Conservation (phyloP, 2,329 filamentous ascomycete genomes). For the Stemphylium beticola region DNA sequence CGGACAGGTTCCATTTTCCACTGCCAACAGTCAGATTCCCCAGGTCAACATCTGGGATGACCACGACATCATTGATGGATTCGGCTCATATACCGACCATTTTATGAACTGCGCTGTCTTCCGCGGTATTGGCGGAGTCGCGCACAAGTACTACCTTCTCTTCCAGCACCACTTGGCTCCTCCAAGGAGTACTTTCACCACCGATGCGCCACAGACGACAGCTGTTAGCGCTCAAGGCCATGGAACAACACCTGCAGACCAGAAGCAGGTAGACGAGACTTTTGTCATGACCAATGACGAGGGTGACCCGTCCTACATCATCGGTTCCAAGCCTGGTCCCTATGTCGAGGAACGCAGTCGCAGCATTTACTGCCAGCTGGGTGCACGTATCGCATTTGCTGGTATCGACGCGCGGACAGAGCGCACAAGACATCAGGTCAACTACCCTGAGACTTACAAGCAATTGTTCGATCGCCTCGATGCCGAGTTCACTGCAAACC, state of each 20-base stretch:
- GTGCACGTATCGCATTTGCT: slow-evolving; percentile 68
- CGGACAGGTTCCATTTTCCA: slow-evolving; percentile 67
- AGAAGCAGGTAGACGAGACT: slow-evolving; percentile 73
- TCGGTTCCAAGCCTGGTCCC: slow-evolving; percentile 73
- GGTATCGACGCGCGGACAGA: slow-evolving; percentile 68
- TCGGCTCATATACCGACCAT: slow-evolving; percentile 69
- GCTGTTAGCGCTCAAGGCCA: slow-evolving; percentile 57
- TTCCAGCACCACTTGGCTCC: slow-evolving; percentile 82
- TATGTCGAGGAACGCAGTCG: slow-evolving; percentile 68
- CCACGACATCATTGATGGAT: slow-evolving; percentile 71
- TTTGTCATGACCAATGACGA: slow-evolving; percentile 68
- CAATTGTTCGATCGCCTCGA: slow-evolving; percentile 64
- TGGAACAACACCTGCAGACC: slow-evolving; percentile 65
- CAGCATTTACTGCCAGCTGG: slow-evolving; percentile 68
- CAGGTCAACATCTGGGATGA: slow-evolving; percentile 72
- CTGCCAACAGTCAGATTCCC: slow-evolving; percentile 66
- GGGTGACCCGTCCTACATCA: slow-evolving; percentile 76
- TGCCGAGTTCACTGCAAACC: slow-evolving; percentile 59
- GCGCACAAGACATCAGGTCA: slow-evolving; percentile 90
- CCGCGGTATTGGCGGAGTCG: slow-evolving; percentile 67
- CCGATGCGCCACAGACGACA: slow-evolving; percentile 67
- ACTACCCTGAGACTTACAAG: slow-evolving; percentile 73
- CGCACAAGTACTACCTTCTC: slow-evolving; percentile 66
- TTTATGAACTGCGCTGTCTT: slow-evolving; percentile 72
- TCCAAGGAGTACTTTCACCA: slow-evolving; percentile 83